phyloP scores from a whole-genome alignment of 768 basidiomycete genomes.

The Agrocybe praecox region DNA sequence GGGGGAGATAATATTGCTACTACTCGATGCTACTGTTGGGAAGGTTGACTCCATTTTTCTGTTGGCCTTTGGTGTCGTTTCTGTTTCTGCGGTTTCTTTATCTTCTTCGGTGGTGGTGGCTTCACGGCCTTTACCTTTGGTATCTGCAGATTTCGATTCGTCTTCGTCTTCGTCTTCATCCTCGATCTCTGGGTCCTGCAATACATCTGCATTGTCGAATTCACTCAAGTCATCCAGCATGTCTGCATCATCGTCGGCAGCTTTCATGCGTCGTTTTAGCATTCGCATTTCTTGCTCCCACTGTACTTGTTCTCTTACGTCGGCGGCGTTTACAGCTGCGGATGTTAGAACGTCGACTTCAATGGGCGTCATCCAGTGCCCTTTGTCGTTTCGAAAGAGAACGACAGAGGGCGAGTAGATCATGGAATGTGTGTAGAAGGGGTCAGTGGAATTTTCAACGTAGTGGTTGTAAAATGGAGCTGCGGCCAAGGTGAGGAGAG shows the following conservation, averaged over 20 bases:
- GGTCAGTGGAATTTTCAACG: constrained; percentile 43
- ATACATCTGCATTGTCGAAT: constrained; percentile 6
- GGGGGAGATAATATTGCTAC: background rate
- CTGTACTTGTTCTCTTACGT: constrained; percentile 19
- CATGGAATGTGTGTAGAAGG: constrained; percentile 78
- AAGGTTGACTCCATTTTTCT: background rate
- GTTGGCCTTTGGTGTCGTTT: background rate
- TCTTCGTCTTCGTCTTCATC: background rate
- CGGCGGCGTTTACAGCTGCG: constrained; percentile 71
- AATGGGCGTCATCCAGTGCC: constrained; percentile 55
- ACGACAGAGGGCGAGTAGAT: constrained; percentile 66
- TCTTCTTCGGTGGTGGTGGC: background rate
- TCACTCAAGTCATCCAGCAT: constrained; percentile 2
- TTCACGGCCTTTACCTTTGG: background rate
- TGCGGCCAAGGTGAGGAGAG: constrained; percentile 55
- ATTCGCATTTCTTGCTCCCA: constrained; percentile 11
- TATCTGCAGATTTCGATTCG: background rate
- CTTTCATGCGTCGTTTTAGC: constrained; percentile 10
- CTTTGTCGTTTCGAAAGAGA: constrained; percentile 63
- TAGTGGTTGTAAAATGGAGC: constrained; percentile 66
- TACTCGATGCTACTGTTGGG: background rate
- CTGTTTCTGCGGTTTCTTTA: background rate
- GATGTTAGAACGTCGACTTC: constrained; percentile 68
- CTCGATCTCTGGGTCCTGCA: background rate
- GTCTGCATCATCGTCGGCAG: background rate